Base-by-base conservation (phyloP, 2,329 filamentous ascomycete species). In the Ophiocordyceps sinensis region DNA sequence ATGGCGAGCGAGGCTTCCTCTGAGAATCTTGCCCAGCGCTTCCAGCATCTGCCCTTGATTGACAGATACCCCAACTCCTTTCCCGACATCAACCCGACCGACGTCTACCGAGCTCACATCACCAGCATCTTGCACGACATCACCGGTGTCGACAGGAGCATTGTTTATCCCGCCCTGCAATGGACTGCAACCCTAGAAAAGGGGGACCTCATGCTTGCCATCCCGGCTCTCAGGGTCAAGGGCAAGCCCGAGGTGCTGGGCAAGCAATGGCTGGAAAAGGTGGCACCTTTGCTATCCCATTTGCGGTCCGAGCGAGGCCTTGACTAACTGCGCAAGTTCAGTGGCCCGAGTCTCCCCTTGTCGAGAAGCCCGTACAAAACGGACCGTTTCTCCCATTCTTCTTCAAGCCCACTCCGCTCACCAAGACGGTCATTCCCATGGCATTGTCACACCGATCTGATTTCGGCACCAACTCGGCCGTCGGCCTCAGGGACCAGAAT, bases 241-340 rank as follows among this genome's bases (percentile, higher is more conserved):
- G 43, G 43, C 17, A 44, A 44, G 38, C 43, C 43, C 7, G 43
- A 42, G 15, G 43, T 40, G 13, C 23, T 44, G 30, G 43, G 35
- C 28, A 44, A 42, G 38, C 40, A 44, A 28, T 44, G 43, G 43
- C 40, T 44, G 13, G 43, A 44, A 10, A 44, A 44, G 43, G 43
- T 40, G 14, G 12, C 23, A 29, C 10, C 19, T 6, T 21, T 26
- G 15, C n/a, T n/a, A 21, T n/a, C 19, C 10, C 15, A 1, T 17
- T 11, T 12, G 19, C 13, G 17, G 10, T 12, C 28, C 5, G 13
- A 7, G 28, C 5, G 13, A 7, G 28, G 5, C 19, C n/a, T 12
- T 5, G 11, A 4, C 38, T 41, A 28, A 42, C 35, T 30, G 13
- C 4, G 12, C 12, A 31, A 3, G 6, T 37, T 14, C 21, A 44